Percentiles rank a stretch among this genome's conserved stretches.
Evolutionary conservation across 768 basidiomycete genomes (phyloP).

Genomic region (Mycena maculata): DNA sequence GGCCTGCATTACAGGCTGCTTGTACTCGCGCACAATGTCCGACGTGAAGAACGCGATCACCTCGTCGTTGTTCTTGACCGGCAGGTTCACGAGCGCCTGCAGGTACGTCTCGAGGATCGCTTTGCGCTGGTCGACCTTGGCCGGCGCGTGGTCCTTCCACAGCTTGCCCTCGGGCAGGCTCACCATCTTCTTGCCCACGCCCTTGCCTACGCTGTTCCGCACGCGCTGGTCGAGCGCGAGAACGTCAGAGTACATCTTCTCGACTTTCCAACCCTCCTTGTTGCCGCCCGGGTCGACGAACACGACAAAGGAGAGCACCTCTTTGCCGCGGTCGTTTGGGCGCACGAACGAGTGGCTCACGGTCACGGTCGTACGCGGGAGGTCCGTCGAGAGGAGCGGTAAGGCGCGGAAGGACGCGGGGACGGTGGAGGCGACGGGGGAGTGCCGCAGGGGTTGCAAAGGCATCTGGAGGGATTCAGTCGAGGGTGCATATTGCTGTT

Average conservation of each 20-base stretch:
- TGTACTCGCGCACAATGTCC: conserved; percentile 82
- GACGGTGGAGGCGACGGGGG: conserved; percentile 40
- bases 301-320: conserved; percentile 91
- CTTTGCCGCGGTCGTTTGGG: conserved; percentile 91
- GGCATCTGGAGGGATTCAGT: conserved; percentile 25
- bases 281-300: conserved; percentile 75
- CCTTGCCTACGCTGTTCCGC: conserved; percentile 72
- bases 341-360: conserved; percentile 88
- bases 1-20: conserved; percentile 79
- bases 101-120: conserved; percentile 89
- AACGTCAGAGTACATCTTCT: conserved; percentile 95
- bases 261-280: conserved; percentile 84
- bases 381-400: conserved; percentile 75
- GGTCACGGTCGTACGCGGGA: conserved; percentile 74
- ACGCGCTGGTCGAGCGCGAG: conserved; percentile 87
- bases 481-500: conserved; percentile 14
- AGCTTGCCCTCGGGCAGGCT: conserved; percentile 90
- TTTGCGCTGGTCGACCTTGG: conserved; percentile 96
- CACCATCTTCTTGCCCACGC: conserved; percentile 81
- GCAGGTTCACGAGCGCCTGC: conserved; percentile 82
- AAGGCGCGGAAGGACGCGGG: conserved; percentile 75
- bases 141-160: conserved; percentile 97
- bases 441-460: conserved; percentile 39
- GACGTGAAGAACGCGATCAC: conserved; percentile 93
- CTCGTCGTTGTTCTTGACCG: conserved; percentile 89